Evolutionary conservation across 441 rosid species (phyloP).

Genomic region (Pelargonium citronellum): DNA sequence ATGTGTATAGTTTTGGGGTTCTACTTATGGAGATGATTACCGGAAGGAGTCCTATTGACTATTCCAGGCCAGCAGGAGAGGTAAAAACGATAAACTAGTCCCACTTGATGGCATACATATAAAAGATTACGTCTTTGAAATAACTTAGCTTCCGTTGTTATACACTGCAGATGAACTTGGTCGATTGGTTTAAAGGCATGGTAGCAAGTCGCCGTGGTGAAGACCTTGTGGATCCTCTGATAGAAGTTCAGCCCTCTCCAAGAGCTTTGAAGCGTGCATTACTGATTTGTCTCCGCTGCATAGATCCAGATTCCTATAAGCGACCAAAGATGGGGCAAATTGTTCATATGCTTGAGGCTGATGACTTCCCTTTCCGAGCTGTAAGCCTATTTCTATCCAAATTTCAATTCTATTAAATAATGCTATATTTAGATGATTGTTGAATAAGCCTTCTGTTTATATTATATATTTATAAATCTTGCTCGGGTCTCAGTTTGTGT

Average conservation of each 20-base stretch:
- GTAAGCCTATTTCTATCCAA: background rate
- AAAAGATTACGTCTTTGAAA: background rate
- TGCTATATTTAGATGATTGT: no score
- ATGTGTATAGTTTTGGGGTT: constrained; percentile 93
- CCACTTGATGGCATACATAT: background rate
- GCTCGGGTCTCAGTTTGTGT: no score
- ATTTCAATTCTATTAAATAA: no score
- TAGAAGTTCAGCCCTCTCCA: constrained; percentile 68
- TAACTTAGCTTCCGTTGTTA: constrained; percentile 8
- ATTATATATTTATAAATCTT: no score
- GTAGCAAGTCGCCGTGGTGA: constrained; percentile 72
- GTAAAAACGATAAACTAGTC: constrained; percentile 25
- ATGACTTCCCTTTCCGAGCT: constrained; percentile 55
- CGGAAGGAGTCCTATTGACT: constrained; percentile 93
- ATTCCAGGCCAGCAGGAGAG: constrained; percentile 75
- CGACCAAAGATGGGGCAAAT: constrained; percentile 96
- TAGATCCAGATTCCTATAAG: constrained; percentile 83
- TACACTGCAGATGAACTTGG: constrained; percentile 67
- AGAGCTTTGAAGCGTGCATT: constrained; percentile 74
- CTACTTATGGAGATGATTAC: constrained; percentile 79
- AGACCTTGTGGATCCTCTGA: constrained; percentile 76
- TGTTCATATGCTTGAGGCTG: constrained; percentile 88
- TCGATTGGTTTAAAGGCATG: constrained; percentile 97
- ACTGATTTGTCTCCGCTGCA: constrained; percentile 86
- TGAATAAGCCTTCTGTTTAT: no score